A percentile compares a stretch with the other conserved stretches of the same genome.
Conservation (phyloP, 257 asterid species). For the Lycium ferocissimum region DNA sequence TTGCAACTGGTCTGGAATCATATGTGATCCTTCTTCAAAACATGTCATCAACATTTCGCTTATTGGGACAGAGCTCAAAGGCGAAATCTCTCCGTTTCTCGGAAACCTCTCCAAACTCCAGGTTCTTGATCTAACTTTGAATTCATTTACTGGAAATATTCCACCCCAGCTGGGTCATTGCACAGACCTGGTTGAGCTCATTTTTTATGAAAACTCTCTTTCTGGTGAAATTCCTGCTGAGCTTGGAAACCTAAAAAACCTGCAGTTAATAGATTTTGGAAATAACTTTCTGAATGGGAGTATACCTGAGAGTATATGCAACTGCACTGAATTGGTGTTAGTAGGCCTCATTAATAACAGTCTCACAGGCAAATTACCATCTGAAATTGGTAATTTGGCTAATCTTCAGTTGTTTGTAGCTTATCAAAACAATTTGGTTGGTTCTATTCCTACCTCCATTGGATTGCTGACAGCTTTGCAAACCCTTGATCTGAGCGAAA, state of each 20-base stretch:
- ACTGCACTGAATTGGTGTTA: conserved; percentile 57
- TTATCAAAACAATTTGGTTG: conserved; percentile 53
- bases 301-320: conserved; percentile 65
- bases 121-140: conserved; percentile 74
- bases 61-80: conserved; percentile 54
- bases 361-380: conserved; percentile 70
- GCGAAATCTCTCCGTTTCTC: conserved; percentile 59
- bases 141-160: conserved; percentile 67
- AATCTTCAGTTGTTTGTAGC: conserved; percentile 63
- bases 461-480: conserved; percentile 56
- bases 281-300: conserved; percentile 60
- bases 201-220: conserved; percentile 56
- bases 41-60: conserved; percentile 63
- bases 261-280: conserved; percentile 64
- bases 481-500: conserved; percentile 60
- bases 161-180: conserved; percentile 63
- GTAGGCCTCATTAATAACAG: conserved; percentile 59
- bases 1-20: conserved; percentile 83
- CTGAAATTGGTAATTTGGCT: conserved; percentile 56
- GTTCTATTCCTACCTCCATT: conserved; percentile 67
- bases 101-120: conserved; percentile 76
- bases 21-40: conserved; percentile 47
- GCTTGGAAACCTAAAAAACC: conserved; percentile 54
- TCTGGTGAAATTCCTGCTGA: conserved; percentile 67
- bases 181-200: conserved; percentile 49